phyloP scores from a whole-genome alignment of 345 rosid genomes.

The Eucalyptus victrix region DNA sequence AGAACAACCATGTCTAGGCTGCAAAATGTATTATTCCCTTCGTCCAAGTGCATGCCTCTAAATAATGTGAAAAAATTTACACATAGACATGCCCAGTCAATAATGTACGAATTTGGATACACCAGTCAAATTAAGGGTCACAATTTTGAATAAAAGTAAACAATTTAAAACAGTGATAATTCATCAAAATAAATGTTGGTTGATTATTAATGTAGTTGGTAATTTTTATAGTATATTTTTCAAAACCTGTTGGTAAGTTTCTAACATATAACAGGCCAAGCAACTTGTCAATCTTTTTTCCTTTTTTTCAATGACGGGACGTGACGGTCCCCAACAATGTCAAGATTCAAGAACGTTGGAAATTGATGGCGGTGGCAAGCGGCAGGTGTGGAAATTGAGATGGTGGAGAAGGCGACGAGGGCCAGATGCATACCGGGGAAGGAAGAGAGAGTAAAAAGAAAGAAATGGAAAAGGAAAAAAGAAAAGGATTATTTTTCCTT shows the following conservation, averaged over 20 bases:
- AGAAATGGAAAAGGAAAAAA: neutral
- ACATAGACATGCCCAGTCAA: neutral
- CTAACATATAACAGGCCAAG: neutral
- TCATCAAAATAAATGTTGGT: neutral
- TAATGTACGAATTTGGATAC: neutral
- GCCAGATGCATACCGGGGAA: neutral
- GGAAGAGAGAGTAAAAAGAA: neutral
- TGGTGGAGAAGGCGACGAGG: neutral
- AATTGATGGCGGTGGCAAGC: neutral
- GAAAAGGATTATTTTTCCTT: neutral
- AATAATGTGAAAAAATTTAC: no score
- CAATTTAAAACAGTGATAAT: neutral
- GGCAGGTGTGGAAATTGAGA: neutral
- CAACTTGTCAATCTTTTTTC: neutral
- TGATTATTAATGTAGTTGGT: neutral
- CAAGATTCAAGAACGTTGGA: no score
- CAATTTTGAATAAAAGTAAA: neutral
- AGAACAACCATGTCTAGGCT: neutral
- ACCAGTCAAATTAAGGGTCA: neutral
- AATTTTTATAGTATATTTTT: no score
- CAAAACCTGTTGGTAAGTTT: no score
- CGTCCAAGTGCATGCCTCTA: fast-evolving
- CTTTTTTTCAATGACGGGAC: no score
- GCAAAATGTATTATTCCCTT: neutral
- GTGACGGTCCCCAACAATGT: no score